phyloP scores from a whole-genome alignment of 2,329 filamentous ascomycete species.

The Knufia fluminis region DNA sequence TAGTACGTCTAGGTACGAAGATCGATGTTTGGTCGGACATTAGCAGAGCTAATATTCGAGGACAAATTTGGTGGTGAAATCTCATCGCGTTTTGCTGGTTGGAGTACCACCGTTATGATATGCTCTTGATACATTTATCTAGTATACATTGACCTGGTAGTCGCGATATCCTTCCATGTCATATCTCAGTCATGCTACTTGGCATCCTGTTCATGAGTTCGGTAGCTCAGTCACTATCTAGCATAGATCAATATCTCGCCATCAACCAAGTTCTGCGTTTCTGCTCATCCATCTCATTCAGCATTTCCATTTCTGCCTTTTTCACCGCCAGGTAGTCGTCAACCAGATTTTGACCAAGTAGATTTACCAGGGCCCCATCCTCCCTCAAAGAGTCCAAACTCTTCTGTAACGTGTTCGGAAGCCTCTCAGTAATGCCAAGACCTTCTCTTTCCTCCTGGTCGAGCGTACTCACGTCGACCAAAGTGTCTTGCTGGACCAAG shows the following conservation, averaged over 20 bases:
- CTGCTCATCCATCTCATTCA: slow-evolving; percentile 27
- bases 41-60: no score
- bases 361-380: slow-evolving; percentile 23
- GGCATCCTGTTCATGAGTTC: no score
- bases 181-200: no score
- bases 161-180: no score
- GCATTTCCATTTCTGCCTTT: slow-evolving; percentile 26
- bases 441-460: slow-evolving; percentile 24
- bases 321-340: slow-evolving; percentile 28
- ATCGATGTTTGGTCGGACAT: no score
- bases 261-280: slow-evolving; percentile 31
- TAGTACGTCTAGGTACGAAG: no score
- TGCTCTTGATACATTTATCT: no score
- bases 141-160: no score
- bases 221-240: no score
- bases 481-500: slow-evolving; percentile 28
- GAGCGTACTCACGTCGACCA: slow-evolving; percentile 28
- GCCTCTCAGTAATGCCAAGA: slow-evolving; percentile 29
- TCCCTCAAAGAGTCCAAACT: slow-evolving; percentile 28
- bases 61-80: no score
- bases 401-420: slow-evolving; percentile 30
- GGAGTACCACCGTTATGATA: no score
- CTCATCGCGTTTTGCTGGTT: no score
- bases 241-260: slow-evolving; percentile 31
- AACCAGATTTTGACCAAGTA: slow-evolving; percentile 26